A percentile compares a stretch with the other conserved stretches of the same genome.
Conservation (phyloP, 2,329 filamentous ascomycete genomes). For the Alternaria consortialis region DNA sequence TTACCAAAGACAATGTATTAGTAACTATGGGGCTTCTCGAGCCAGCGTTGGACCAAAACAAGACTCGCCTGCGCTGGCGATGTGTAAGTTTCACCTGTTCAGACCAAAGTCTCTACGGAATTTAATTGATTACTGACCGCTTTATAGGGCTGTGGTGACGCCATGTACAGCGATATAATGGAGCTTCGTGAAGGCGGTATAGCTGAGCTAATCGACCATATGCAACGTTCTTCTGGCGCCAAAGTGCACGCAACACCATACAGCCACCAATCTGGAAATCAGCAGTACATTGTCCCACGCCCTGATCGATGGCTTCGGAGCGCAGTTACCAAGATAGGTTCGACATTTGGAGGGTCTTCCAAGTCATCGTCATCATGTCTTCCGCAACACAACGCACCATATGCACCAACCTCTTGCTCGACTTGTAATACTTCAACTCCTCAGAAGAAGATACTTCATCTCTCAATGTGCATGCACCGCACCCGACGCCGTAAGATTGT, state of each 20-base stretch:
- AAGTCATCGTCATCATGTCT: too few relatives aligned
- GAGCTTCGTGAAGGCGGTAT: constrained; percentile 24
- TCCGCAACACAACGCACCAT: too few relatives aligned
- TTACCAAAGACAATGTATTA: constrained; percentile 2
- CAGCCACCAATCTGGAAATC: constrained; percentile 1
- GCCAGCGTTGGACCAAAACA: constrained; percentile 5
- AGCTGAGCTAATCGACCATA: constrained; percentile 9
- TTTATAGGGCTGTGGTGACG: constrained; percentile 23
- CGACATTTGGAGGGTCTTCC: neutral
- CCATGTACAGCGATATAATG: constrained; percentile 22
- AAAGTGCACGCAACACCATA: constrained; percentile 7
- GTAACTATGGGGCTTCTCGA: constrained; percentile 13
- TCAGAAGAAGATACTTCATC: too few relatives aligned
- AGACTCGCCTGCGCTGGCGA: constrained; percentile 28
- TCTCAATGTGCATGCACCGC: too few relatives aligned
- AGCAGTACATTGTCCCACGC: constrained; percentile 12
- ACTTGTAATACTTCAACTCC: too few relatives aligned
- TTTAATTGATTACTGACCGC: neutral
- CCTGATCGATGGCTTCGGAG: constrained; percentile 14
- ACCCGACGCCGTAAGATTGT: too few relatives aligned
- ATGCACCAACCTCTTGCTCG: too few relatives aligned
- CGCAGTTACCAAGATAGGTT: neutral
- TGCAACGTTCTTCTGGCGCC: constrained; percentile 15
- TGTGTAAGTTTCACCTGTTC: constrained; percentile 24
- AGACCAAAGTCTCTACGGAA: neutral